These are phyloP conservation scores for Nidularia sp. DNA, from an alignment of 768 basidiomycete species.

Conservation along the genomic window DNA sequence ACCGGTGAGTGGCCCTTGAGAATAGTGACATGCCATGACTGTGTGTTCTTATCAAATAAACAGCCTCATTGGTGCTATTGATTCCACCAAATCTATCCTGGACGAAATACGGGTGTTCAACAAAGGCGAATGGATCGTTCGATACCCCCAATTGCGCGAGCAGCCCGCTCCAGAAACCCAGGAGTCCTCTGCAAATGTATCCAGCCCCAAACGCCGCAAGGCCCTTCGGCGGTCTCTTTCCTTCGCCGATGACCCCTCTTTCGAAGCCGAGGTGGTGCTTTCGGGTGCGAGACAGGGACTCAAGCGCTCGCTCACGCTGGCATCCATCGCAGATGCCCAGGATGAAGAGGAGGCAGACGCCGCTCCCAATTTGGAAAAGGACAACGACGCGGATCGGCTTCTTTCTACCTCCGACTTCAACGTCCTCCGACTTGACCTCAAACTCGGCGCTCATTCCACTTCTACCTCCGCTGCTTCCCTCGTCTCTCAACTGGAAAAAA, in stretches of 20 bases:
- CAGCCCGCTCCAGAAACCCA: slow-evolving; percentile 22
- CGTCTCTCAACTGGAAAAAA: slow-evolving; percentile 89
- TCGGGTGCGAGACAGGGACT: slow-evolving; percentile 43
- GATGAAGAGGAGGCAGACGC: slow-evolving; percentile 25
- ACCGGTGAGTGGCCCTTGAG: slow-evolving; percentile 49
- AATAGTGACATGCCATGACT: not conserved
- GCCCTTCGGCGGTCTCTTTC: slow-evolving; percentile 64
- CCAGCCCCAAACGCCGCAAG: slow-evolving; percentile 28
- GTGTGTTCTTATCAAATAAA: slow-evolving; percentile 3
- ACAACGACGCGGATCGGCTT: slow-evolving; percentile 23
- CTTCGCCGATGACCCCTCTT: slow-evolving; percentile 79
- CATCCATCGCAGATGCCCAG: slow-evolving; percentile 43
- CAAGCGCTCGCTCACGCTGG: slow-evolving; percentile 56
- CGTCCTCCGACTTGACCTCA: slow-evolving; percentile 89
- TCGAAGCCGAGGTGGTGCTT: slow-evolving; percentile 63
- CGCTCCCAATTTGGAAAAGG: slow-evolving; percentile 23
- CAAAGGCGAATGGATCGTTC: slow-evolving; percentile 80
- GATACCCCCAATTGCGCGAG: slow-evolving; percentile 76
- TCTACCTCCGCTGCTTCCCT: slow-evolving; percentile 64
- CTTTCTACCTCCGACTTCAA: slow-evolving; percentile 65
- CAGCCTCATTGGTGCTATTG: slow-evolving; percentile 77
- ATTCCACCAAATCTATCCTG: slow-evolving; percentile 65
- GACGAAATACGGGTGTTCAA: slow-evolving; percentile 75
- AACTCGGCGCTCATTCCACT: slow-evolving; percentile 74
- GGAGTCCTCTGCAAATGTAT: slow-evolving; percentile 17